A percentile compares a stretch with the other conserved stretches of the same genome.
These are phyloP conservation scores for Craterostigma plantagineum DNA, from an alignment of 257 asterid species.

Conservation along the genomic window DNA sequence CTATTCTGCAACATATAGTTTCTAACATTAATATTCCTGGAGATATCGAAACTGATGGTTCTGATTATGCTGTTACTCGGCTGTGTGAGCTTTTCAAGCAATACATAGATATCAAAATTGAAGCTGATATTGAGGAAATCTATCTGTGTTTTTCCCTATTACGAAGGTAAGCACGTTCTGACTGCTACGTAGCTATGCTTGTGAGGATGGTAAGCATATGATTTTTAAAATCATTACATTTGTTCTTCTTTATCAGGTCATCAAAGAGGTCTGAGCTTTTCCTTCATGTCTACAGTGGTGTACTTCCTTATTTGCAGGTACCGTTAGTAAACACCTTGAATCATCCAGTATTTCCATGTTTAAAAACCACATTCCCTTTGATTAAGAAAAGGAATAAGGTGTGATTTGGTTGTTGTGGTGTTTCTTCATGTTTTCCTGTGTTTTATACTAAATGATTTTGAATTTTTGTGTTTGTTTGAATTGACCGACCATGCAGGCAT, in stretches of 20 bases:
- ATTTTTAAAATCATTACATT: background rate
- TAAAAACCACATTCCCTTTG: background rate
- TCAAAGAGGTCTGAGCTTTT: slow-evolving; percentile 37
- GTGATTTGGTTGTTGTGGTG: background rate
- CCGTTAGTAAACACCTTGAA: slow-evolving; percentile 6
- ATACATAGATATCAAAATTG: slow-evolving; percentile 41
- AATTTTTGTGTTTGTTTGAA: slow-evolving; percentile 5
- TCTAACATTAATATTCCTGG: slow-evolving; percentile 13
- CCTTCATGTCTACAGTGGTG: slow-evolving; percentile 23
- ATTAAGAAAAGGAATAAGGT: background rate
- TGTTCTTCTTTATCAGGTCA: slow-evolving; percentile 36
- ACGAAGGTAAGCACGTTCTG: slow-evolving; percentile 29
- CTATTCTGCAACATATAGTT: slow-evolving; percentile 36
- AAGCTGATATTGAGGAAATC: slow-evolving; percentile 79
- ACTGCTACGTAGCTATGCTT: slow-evolving; percentile 1
- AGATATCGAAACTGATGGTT: slow-evolving; percentile 15
- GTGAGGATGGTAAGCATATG: no score
- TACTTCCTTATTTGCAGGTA: slow-evolving; percentile 84
- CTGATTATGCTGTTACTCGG: slow-evolving; percentile 26
- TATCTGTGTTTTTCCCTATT: slow-evolving; percentile 45
- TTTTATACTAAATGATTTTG: background rate
- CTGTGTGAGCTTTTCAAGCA: slow-evolving; percentile 62
- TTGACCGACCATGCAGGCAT: slow-evolving; percentile 35
- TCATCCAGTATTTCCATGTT: background rate
- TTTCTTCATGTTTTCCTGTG: background rate